Evolutionary conservation across 768 basidiomycete species (phyloP).

Genomic region (Hygrophorus pudorinus): DNA sequence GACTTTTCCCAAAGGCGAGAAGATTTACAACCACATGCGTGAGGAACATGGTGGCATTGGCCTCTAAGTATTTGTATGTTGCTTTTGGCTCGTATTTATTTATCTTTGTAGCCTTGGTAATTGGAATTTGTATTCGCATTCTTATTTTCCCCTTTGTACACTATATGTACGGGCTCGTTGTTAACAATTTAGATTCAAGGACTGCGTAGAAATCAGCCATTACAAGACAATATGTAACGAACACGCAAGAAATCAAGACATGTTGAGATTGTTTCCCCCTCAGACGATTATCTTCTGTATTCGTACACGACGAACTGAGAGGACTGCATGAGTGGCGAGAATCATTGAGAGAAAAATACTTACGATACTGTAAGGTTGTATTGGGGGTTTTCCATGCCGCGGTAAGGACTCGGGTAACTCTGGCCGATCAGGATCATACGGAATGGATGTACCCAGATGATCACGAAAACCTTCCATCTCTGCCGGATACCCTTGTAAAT

Average conservation of each 20-base stretch:
- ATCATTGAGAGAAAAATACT: slow-evolving; percentile 15
- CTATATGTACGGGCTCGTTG: no score
- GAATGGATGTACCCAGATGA: slow-evolving; percentile 28
- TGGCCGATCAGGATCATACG: slow-evolving; percentile 32
- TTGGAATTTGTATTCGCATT: slow-evolving; percentile 3
- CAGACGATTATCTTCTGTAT: slow-evolving; percentile 16
- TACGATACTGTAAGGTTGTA: slow-evolving; percentile 46
- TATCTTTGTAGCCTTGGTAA: slow-evolving; percentile 12
- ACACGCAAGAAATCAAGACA: slow-evolving; percentile 2
- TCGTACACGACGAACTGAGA: slow-evolving; percentile 32
- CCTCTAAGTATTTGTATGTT: slow-evolving; percentile 10
- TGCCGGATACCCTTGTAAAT: slow-evolving; percentile 50
- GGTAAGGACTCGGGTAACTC: slow-evolving; percentile 58
- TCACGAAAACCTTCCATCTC: slow-evolving; percentile 47
- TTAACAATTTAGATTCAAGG: neutral
- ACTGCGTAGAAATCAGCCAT: neutral
- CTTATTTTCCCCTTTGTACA: neutral
- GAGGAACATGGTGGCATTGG: slow-evolving; percentile 57
- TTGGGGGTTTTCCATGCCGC: slow-evolving; percentile 40
- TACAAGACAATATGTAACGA: slow-evolving; percentile 1
- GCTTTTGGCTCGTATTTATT: slow-evolving; percentile 8
- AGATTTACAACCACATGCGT: slow-evolving; percentile 77
- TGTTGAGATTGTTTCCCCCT: neutral
- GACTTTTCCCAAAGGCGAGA: slow-evolving; percentile 57
- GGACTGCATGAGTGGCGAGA: neutral